These are phyloP conservation scores for Carpinus viminea DNA, from an alignment of 306 rosid genomes.

Conservation along the genomic window DNA sequence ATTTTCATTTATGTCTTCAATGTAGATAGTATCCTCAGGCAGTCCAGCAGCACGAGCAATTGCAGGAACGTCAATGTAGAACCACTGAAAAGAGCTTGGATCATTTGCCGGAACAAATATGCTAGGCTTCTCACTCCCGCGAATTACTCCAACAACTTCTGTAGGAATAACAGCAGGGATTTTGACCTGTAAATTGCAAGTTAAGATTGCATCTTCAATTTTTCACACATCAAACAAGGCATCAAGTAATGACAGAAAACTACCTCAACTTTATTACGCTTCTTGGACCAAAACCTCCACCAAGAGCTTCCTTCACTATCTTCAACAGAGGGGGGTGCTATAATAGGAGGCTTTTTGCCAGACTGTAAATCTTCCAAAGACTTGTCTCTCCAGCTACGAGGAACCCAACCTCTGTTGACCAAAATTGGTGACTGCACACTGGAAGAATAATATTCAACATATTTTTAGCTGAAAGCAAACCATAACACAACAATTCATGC, in stretches of 20 bases:
- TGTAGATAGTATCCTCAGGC: slow-evolving; percentile 63
- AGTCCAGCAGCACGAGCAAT: slow-evolving; percentile 68
- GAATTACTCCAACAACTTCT: slow-evolving; percentile 78
- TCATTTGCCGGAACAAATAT: slow-evolving; percentile 95
- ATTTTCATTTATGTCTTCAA: slow-evolving; percentile 74
- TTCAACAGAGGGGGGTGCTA: slow-evolving; percentile 36
- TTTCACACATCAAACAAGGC: slow-evolving; percentile 17
- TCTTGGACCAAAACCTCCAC: slow-evolving; percentile 86
- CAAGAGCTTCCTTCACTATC: slow-evolving; percentile 56
- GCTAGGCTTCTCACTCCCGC: slow-evolving; percentile 93
- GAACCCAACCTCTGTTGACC: slow-evolving; percentile 98
- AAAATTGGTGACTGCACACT: slow-evolving; percentile 67
- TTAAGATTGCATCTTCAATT: slow-evolving; percentile 15
- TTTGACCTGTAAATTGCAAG: slow-evolving; percentile 52
- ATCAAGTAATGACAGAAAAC: slow-evolving; percentile 15
- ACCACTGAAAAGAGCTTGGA: slow-evolving; percentile 79
- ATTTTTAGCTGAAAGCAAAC: slow-evolving; percentile 26
- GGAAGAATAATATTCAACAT: slow-evolving; percentile 31
- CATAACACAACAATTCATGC: neutral
- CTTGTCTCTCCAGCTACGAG: slow-evolving; percentile 85
- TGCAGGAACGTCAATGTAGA: slow-evolving; percentile 89
- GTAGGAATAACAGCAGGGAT: slow-evolving; percentile 41
- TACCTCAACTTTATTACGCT: slow-evolving; percentile 55
- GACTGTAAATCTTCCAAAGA: slow-evolving; percentile 41
- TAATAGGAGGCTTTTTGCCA: slow-evolving; percentile 35